Evolutionary conservation across 345 rosid genomes (phyloP).

Genomic region (Salix koriyanagi): DNA sequence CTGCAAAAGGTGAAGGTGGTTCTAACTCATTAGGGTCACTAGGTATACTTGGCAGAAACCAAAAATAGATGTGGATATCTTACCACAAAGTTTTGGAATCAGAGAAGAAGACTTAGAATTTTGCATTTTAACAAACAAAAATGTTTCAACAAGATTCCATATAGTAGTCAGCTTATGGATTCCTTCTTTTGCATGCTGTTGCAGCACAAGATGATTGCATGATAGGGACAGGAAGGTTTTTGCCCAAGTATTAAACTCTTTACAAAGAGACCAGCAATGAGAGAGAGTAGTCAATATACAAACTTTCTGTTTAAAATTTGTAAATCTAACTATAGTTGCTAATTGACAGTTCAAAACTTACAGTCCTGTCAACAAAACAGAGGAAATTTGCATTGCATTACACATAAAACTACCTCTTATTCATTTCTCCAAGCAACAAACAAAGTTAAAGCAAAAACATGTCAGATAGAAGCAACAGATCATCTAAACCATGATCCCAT

Average conservation of each 20-base stretch:
- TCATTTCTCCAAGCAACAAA: background rate
- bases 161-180: background rate
- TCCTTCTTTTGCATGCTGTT: background rate
- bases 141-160: background rate
- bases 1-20: conserved; percentile 39
- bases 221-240: background rate
- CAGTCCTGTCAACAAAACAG: background rate
- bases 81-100: background rate
- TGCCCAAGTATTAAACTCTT: background rate
- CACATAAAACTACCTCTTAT: background rate
- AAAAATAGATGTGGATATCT: background rate
- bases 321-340: background rate
- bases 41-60: conserved; percentile 5
- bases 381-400: background rate
- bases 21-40: conserved; percentile 9
- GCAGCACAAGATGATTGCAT: background rate
- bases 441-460: background rate
- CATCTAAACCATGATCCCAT: background rate
- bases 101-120: background rate
- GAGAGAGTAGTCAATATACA: background rate
- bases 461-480: background rate
- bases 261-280: background rate
- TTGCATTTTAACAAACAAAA: background rate
- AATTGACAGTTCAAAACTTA: background rate
- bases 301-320: background rate